These are phyloP conservation scores for Fonsecaea pedrosoi DNA, from an alignment of 2,329 filamentous ascomycete species.

Conservation along the genomic window DNA sequence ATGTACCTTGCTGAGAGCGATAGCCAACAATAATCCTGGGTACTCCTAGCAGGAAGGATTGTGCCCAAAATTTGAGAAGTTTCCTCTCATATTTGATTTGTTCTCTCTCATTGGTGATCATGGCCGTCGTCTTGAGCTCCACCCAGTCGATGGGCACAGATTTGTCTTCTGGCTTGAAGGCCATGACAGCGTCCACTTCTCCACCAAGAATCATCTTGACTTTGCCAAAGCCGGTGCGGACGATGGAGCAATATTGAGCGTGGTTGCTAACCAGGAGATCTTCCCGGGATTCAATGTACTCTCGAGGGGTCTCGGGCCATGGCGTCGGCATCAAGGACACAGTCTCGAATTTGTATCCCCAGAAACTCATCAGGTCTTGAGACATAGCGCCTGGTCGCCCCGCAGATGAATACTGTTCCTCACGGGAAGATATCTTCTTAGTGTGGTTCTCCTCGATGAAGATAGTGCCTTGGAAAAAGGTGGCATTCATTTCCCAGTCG, in stretches of 20 bases:
- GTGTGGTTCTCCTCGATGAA: slow-evolving; percentile 88
- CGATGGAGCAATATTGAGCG: slow-evolving; percentile 94
- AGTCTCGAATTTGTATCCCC: slow-evolving; percentile 98
- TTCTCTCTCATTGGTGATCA: slow-evolving; percentile 72
- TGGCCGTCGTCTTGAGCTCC: slow-evolving; percentile 88
- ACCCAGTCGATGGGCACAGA: slow-evolving; percentile 84
- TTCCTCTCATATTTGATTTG: slow-evolving; percentile 83
- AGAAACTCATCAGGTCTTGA: slow-evolving; percentile 86
- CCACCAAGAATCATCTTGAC: slow-evolving; percentile 80
- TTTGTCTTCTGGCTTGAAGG: slow-evolving; percentile 72
- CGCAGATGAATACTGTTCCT: slow-evolving; percentile 61
- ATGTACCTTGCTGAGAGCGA: slow-evolving; percentile 73
- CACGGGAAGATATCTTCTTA: slow-evolving; percentile 69
- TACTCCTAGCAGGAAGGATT: slow-evolving; percentile 91
- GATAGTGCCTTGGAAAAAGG: slow-evolving; percentile 75
- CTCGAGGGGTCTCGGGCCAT: slow-evolving; percentile 75
- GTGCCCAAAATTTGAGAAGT: slow-evolving; percentile 94
- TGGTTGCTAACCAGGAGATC: slow-evolving; percentile 80
- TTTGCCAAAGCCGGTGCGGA: slow-evolving; percentile 83
- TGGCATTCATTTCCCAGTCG: slow-evolving; percentile 86
- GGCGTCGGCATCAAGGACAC: slow-evolving; percentile 75
- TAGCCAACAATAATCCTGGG: slow-evolving; percentile 92
- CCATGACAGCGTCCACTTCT: slow-evolving; percentile 95
- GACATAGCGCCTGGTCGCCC: slow-evolving; percentile 63
- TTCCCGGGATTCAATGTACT: slow-evolving; percentile 79